Percentiles rank a stretch among this genome's conserved stretches.
These are phyloP conservation scores for Aspergillus arachidicola DNA, from an alignment of 2,329 filamentous ascomycete genomes.

Conservation along the genomic window DNA sequence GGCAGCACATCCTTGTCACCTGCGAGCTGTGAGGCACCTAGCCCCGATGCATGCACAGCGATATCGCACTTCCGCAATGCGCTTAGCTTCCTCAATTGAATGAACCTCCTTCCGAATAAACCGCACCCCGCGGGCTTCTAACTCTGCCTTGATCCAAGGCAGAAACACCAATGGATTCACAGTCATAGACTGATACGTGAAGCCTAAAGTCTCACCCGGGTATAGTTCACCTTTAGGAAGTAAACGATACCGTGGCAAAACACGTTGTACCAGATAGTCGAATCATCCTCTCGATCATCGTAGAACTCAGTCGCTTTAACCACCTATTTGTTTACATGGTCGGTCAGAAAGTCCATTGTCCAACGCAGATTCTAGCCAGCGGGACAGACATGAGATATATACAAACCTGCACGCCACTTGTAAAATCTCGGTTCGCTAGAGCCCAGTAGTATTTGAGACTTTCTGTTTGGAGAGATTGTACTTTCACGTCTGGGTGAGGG, in stretches of 20 bases:
- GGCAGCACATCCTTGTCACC: slow-evolving; percentile 35
- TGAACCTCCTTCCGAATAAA: slow-evolving; percentile 15
- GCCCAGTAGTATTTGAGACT: slow-evolving; percentile 25
- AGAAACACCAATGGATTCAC: slow-evolving; percentile 18
- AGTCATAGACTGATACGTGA: slow-evolving; percentile 18
- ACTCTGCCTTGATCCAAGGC: slow-evolving; percentile 17
- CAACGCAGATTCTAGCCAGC: too few species aligned
- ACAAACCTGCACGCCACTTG: slow-evolving; percentile 21
- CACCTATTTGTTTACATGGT: slow-evolving; percentile 7
- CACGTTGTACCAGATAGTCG: slow-evolving; percentile 22
- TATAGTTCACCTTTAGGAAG: slow-evolving; percentile 14
- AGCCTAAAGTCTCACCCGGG: slow-evolving; percentile 14
- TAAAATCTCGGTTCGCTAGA: slow-evolving; percentile 25
- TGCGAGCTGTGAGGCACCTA: slow-evolving; percentile 18
- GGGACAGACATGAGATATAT: not conserved
- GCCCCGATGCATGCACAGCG: slow-evolving; percentile 23
- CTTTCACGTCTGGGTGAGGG: slow-evolving; percentile 17
- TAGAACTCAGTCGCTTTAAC: slow-evolving; percentile 21
- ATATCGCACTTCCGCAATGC: slow-evolving; percentile 1
- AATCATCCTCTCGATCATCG: slow-evolving; percentile 21
- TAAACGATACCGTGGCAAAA: slow-evolving; percentile 20
- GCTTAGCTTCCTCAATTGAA: slow-evolving; percentile 13
- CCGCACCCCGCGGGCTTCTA: slow-evolving; percentile 14
- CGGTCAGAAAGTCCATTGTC: too few species aligned
- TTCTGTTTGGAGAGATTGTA: slow-evolving; percentile 18